Percentiles rank a stretch among this genome's conserved stretches.
phyloP scores from a whole-genome alignment of 2,329 filamentous ascomycete genomes.

The Paradendryphiella salina region DNA sequence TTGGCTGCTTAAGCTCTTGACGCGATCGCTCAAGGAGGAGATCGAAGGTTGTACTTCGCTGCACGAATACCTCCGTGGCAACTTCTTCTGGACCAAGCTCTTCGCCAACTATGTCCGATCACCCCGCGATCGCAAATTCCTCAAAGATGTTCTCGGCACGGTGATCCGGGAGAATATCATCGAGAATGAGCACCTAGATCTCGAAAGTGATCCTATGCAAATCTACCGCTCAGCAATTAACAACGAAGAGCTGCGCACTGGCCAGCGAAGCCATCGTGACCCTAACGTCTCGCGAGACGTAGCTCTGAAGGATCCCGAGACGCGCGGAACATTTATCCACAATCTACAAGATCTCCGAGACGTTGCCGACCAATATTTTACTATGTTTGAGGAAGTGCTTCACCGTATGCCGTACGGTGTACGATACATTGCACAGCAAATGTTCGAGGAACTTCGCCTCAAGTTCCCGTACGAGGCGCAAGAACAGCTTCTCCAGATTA shows the following conservation, averaged over 20 bases:
- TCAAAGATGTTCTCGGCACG: slow-evolving; percentile 81
- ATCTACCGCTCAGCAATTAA: slow-evolving; percentile 96
- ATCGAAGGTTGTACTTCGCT: slow-evolving; percentile 72
- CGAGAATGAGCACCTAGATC: slow-evolving; percentile 84
- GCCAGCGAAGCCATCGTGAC: slow-evolving; percentile 76
- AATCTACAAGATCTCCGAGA: slow-evolving; percentile 92
- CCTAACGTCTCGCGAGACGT: slow-evolving; percentile 87
- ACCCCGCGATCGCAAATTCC: slow-evolving; percentile 87
- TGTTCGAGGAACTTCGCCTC: slow-evolving; percentile 74
- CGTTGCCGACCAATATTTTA: slow-evolving; percentile 88
- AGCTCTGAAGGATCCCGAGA: slow-evolving; percentile 95
- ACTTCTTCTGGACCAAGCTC: slow-evolving; percentile 90
- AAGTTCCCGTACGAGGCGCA: slow-evolving; percentile 81
- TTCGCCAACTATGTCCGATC: slow-evolving; percentile 86
- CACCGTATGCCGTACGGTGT: slow-evolving; percentile 92
- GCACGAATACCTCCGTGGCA: slow-evolving; percentile 85
- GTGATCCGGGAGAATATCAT: slow-evolving; percentile 90
- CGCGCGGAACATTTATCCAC: slow-evolving; percentile 87
- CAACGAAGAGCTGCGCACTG: slow-evolving; percentile 94
- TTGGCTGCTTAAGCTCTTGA: slow-evolving; percentile 86
- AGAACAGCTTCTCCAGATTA: slow-evolving; percentile 76
- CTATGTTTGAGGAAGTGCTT: slow-evolving; percentile 77
- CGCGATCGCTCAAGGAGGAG: slow-evolving; percentile 81
- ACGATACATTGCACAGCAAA: slow-evolving; percentile 83
- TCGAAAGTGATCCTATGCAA: slow-evolving; percentile 96